phyloP scores from a whole-genome alignment of 257 asterid genomes.

The Apocynum venetum region DNA sequence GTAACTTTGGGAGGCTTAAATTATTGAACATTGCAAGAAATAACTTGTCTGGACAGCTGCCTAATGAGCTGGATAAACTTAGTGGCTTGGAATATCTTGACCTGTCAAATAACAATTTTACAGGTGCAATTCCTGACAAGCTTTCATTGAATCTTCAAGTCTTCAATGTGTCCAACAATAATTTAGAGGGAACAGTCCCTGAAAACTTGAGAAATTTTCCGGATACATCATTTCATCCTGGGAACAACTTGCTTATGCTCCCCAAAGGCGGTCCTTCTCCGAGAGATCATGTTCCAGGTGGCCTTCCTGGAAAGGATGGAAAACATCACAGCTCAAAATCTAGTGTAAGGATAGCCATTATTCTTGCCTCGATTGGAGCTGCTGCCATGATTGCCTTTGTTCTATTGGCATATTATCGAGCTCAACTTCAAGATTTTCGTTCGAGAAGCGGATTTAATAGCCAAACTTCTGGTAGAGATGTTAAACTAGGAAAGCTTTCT shows the following conservation, averaged over 20 bases:
- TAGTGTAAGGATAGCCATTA: constrained; percentile 59
- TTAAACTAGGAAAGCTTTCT: constrained; percentile 51
- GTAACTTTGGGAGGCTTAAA: constrained; percentile 66
- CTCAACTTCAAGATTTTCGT: constrained; percentile 48
- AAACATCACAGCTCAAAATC: constrained; percentile 35
- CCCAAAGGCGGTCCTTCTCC: constrained; percentile 20
- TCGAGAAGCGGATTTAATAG: constrained; percentile 41
- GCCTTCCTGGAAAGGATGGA: background rate
- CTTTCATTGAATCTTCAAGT: constrained; percentile 55
- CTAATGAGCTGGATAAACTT: constrained; percentile 64
- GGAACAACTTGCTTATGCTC: constrained; percentile 36
- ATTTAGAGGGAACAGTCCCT: constrained; percentile 62
- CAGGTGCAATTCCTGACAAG: constrained; percentile 57
- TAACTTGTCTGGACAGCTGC: constrained; percentile 62
- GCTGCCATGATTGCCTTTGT: constrained; percentile 66
- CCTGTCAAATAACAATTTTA: constrained; percentile 62
- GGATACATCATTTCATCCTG: constrained; percentile 65
- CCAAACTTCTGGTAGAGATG: constrained; percentile 48
- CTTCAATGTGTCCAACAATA: constrained; percentile 60
- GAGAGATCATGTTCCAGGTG: constrained; percentile 21
- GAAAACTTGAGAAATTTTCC: constrained; percentile 55
- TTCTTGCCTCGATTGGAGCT: constrained; percentile 75
- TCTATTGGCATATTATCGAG: constrained; percentile 66
- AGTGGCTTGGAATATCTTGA: constrained; percentile 55
- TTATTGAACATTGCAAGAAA: constrained; percentile 64